Conservation (phyloP, 495 filamentous ascomycete species). For the Lepraria neglecta region DNA sequence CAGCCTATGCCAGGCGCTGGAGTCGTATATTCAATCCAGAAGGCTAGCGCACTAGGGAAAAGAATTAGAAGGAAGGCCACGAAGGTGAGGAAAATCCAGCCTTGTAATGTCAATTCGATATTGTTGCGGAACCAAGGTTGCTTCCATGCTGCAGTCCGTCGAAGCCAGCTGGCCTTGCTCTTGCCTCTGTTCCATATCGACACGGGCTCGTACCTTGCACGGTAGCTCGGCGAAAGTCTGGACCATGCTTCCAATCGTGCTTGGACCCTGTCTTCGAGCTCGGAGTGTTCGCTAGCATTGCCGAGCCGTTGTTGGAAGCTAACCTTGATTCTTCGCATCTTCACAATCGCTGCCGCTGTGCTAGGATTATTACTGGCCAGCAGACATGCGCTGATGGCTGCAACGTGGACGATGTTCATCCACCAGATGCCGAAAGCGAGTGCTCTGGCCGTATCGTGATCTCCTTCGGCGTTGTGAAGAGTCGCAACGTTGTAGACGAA, state of each 20-base stretch:
- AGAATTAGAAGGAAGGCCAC: constrained; percentile 29
- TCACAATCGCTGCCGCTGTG: constrained; percentile 21
- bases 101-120: constrained; percentile 25
- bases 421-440: constrained; percentile 46
- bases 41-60: constrained; percentile 36
- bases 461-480: constrained; percentile 32
- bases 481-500: constrained; percentile 41
- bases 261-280: constrained; percentile 21
- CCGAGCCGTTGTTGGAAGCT: constrained; percentile 4
- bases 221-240: constrained; percentile 21
- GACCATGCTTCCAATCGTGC: constrained; percentile 18
- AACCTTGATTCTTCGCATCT: not conserved
- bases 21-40: constrained; percentile 39
- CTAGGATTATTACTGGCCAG: constrained; percentile 28
- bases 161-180: constrained; percentile 24
- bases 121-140: constrained; percentile 19
- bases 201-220: constrained; percentile 27
- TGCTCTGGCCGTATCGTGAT: constrained; percentile 39
- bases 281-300: not conserved
- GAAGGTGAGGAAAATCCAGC: constrained; percentile 32
- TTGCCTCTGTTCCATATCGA: constrained; percentile 33
- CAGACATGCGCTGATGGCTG: constrained; percentile 28
- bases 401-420: constrained; percentile 24
- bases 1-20: constrained; percentile 40
- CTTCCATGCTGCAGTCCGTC: constrained; percentile 20